These are phyloP conservation scores for Chiua sp. DNA, from an alignment of 1,284 basidiomycete genomes.

Conservation along the genomic window DNA sequence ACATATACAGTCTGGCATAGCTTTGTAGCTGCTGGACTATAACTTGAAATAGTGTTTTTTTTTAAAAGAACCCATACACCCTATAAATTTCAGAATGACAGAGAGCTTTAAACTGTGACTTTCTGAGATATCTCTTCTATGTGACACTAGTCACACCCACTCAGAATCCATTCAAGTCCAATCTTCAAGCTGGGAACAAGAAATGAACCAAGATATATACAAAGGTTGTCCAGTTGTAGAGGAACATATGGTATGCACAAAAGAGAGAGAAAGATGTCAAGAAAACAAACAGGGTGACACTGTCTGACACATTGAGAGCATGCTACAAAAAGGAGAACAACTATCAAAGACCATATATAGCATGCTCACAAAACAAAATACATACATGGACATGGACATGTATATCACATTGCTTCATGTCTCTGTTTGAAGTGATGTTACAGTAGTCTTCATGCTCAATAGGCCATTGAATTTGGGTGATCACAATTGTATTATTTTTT, in stretches of 20 bases:
- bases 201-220: background rate
- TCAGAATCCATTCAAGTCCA: too few species aligned
- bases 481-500: conserved; percentile 57
- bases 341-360: conserved; percentile 7
- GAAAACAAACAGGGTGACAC: background rate
- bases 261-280: background rate
- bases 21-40: too few species aligned
- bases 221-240: background rate
- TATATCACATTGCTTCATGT: conserved; percentile 3
- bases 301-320: too few species aligned
- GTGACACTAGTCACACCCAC: too few species aligned
- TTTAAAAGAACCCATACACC: too few species aligned
- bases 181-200: too few species aligned
- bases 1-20: too few species aligned
- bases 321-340: background rate
- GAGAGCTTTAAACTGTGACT: too few species aligned
- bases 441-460: conserved; percentile 26
- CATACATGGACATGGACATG: conserved; percentile 7
- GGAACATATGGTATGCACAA: background rate
- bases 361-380: conserved; percentile 17
- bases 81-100: too few species aligned
- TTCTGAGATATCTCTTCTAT: too few species aligned
- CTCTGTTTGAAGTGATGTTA: conserved; percentile 38
- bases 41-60: too few species aligned
- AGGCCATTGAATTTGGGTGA: conserved; percentile 33